These are phyloP conservation scores for Venturia asperata DNA, from an alignment of 2,329 filamentous ascomycete genomes.

Conservation along the genomic window DNA sequence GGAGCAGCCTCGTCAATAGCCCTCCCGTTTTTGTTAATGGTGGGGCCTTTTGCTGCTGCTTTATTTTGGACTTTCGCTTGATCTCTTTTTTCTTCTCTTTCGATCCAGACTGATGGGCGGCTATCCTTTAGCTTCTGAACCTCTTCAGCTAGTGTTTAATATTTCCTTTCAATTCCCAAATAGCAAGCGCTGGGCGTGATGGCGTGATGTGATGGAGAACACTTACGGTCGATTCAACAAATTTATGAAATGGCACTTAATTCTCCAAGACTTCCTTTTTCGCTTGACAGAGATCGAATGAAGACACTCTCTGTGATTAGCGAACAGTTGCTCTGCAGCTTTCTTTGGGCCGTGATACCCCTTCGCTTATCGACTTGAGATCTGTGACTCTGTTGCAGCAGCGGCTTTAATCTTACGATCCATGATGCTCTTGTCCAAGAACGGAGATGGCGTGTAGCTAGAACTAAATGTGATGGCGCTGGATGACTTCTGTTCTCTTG, in stretches of 20 bases:
- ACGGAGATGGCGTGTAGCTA: slow-evolving; percentile 14
- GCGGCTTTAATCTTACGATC: slow-evolving; percentile 14
- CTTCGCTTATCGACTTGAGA: background rate
- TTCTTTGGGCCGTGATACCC: no score
- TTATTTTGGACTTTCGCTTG: background rate
- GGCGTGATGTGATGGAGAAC: background rate
- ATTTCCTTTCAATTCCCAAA: background rate
- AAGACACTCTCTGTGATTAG: background rate
- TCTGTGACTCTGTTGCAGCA: background rate
- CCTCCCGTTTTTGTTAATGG: background rate
- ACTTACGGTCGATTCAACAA: background rate
- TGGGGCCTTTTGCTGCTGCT: background rate
- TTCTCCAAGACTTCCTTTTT: background rate
- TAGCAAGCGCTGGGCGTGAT: slow-evolving; percentile 7
- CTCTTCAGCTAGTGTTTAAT: slow-evolving; percentile 7
- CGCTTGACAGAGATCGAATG: background rate
- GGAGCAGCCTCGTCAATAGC: background rate
- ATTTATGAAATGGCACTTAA: background rate
- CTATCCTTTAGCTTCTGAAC: background rate
- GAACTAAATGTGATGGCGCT: slow-evolving; percentile 9
- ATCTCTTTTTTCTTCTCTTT: background rate
- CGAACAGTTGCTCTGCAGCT: background rate
- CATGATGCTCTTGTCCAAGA: slow-evolving; percentile 15
- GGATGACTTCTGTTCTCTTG: background rate
- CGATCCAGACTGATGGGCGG: background rate